These are phyloP conservation scores for Hymenoscyphus linearis DNA, from an alignment of 2,329 filamentous ascomycete genomes.

Conservation along the genomic window DNA sequence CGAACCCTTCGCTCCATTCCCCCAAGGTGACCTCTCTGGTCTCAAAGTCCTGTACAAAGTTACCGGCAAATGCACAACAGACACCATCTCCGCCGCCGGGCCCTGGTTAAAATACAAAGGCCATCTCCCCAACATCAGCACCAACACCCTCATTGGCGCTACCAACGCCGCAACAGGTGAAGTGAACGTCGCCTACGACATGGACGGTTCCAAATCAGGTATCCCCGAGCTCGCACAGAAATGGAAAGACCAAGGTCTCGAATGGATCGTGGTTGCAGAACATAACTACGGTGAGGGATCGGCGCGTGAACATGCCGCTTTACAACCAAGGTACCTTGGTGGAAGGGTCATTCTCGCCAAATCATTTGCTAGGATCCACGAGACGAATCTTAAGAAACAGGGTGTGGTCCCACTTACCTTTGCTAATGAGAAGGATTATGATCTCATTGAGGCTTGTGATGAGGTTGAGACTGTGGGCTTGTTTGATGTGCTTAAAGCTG, in stretches of 20 bases:
- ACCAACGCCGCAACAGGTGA: conserved; percentile 88
- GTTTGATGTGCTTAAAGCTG: conserved; percentile 71
- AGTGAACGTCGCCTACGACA: conserved; percentile 87
- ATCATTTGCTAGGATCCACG: conserved; percentile 86
- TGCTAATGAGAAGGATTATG: conserved; percentile 81
- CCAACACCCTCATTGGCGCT: conserved; percentile 95
- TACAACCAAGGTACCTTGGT: conserved; percentile 87
- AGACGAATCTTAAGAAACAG: conserved; percentile 96
- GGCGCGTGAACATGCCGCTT: conserved; percentile 81
- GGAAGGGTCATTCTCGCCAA: conserved; percentile 79
- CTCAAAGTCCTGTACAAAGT: conserved; percentile 93
- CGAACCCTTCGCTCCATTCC: conserved; percentile 85
- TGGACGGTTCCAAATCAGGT: conserved; percentile 65
- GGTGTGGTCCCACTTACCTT: conserved; percentile 94
- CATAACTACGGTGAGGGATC: conserved; percentile 96
- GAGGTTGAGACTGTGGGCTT: conserved; percentile 77
- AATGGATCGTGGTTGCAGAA: conserved; percentile 94
- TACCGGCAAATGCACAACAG: conserved; percentile 95
- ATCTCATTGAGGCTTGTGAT: conserved; percentile 76
- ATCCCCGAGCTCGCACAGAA: conserved; percentile 83
- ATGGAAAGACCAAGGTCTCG: conserved; percentile 70
- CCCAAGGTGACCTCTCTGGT: conserved; percentile 64
- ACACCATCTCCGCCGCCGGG: conserved; percentile 94
- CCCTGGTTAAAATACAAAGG: conserved; percentile 99
- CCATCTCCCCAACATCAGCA: conserved; percentile 93